A percentile compares a stretch with the other conserved stretches of the same genome.
These are phyloP conservation scores for Pythium vanterpoolii DNA, from an alignment of 352 stramenopile genomes.

Conservation along the genomic window DNA sequence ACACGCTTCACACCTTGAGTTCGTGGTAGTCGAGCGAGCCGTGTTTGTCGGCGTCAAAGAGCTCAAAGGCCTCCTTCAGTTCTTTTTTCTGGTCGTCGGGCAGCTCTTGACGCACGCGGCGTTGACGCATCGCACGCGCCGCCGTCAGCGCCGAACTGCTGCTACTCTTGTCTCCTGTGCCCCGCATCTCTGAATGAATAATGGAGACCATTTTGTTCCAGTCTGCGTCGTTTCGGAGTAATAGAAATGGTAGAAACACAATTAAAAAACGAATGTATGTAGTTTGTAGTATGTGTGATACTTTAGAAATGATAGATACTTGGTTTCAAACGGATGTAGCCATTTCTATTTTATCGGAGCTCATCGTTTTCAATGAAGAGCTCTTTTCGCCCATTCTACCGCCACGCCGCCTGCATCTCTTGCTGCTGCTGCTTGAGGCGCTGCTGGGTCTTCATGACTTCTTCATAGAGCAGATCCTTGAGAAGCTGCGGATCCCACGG, in stretches of 20 bases:
- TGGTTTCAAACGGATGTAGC: slow-evolving; percentile 4
- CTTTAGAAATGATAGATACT: slow-evolving; percentile 5
- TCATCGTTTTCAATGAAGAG: background rate
- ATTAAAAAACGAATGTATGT: no score
- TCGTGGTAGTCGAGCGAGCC: slow-evolving; percentile 92
- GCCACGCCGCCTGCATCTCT: slow-evolving; percentile 4
- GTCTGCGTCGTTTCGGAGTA: no score
- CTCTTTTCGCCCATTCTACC: background rate
- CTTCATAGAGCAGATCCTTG: slow-evolving; percentile 78
- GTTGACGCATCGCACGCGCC: slow-evolving; percentile 24
- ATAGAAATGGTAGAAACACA: background rate
- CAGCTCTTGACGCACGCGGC: slow-evolving; percentile 66
- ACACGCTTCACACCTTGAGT: slow-evolving; percentile 92
- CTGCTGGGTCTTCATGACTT: slow-evolving; percentile 73
- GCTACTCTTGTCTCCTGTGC: slow-evolving; percentile 3
- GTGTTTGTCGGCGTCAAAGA: slow-evolving; percentile 92
- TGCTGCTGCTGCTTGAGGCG: slow-evolving; percentile 24
- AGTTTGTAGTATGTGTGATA: no score
- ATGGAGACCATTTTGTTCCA: no score
- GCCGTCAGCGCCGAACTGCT: slow-evolving; percentile 7
- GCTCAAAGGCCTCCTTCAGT: slow-evolving; percentile 90
- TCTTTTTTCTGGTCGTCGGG: slow-evolving; percentile 87
- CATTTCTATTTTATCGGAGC: slow-evolving; percentile 3
- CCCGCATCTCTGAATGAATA: no score
- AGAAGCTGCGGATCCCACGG: slow-evolving; percentile 66